These are phyloP conservation scores for Neopestalotiopsis clavispora DNA, from an alignment of 2,329 filamentous ascomycete species.

Conservation along the genomic window DNA sequence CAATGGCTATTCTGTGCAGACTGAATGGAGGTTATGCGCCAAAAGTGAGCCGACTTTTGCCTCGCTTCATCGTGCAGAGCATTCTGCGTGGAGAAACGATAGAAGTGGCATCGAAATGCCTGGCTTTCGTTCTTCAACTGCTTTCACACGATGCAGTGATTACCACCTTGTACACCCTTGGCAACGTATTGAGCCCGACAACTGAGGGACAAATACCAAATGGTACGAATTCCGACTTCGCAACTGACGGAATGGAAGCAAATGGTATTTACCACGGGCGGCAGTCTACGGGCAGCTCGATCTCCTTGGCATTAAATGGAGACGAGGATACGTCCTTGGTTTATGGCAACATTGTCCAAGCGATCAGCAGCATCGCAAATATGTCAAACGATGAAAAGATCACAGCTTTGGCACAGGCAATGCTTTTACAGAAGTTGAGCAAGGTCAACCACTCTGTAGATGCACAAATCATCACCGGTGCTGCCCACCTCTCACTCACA, in stretches of 20 bases:
- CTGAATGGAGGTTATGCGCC: slow-evolving; percentile 75
- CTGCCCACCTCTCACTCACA: slow-evolving; percentile 76
- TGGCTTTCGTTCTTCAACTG: slow-evolving; percentile 80
- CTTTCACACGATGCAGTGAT: slow-evolving; percentile 93
- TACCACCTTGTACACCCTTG: slow-evolving; percentile 93
- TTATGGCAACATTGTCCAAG: slow-evolving; percentile 90
- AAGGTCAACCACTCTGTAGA: slow-evolving; percentile 83
- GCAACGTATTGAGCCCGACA: slow-evolving; percentile 86
- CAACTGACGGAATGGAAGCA: slow-evolving; percentile 41
- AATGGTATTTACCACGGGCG: slow-evolving; percentile 56
- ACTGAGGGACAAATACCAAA: slow-evolving; percentile 60
- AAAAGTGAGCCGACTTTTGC: slow-evolving; percentile 77
- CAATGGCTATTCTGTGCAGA: slow-evolving; percentile 80
- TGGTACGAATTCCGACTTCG: slow-evolving; percentile 50
- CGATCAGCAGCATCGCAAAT: slow-evolving; percentile 87
- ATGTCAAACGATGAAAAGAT: slow-evolving; percentile 89
- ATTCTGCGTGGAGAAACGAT: slow-evolving; percentile 72
- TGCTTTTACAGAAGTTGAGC: slow-evolving; percentile 93
- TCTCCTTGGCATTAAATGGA: slow-evolving; percentile 75
- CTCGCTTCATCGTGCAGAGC: slow-evolving; percentile 87
- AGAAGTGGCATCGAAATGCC: slow-evolving; percentile 78
- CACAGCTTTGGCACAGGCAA: slow-evolving; percentile 88
- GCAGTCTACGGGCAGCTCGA: slow-evolving; percentile 73
- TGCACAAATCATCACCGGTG: slow-evolving; percentile 82
- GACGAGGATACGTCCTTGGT: slow-evolving; percentile 80